phyloP scores from a whole-genome alignment of 768 basidiomycete species.

The Vishniacozyma victoriae region DNA sequence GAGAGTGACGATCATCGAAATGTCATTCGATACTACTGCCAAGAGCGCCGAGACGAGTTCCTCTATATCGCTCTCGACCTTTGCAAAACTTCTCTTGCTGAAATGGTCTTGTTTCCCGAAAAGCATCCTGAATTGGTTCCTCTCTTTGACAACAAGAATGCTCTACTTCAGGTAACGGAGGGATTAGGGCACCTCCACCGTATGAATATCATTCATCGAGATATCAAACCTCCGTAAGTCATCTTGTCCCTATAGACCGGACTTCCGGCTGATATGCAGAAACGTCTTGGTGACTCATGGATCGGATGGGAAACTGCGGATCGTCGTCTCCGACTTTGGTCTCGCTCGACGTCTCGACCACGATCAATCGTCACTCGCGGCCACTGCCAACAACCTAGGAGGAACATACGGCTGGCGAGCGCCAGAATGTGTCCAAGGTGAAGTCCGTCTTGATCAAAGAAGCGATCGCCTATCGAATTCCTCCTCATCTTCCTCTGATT shows the following conservation, averaged over 20 bases:
- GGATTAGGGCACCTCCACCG: slow-evolving; percentile 86
- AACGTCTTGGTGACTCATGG: slow-evolving; percentile 83
- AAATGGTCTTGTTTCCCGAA: slow-evolving; percentile 57
- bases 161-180: slow-evolving; percentile 74
- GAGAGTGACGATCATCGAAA: slow-evolving; percentile 98
- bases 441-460: slow-evolving; percentile 80
- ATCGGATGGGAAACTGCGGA: slow-evolving; percentile 52
- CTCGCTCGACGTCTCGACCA: slow-evolving; percentile 90
- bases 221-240: slow-evolving; percentile 82
- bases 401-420: slow-evolving; percentile 98
- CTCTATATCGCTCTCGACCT: slow-evolving; percentile 96
- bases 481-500: slow-evolving; percentile 16
- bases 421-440: slow-evolving; percentile 88
- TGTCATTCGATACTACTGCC: slow-evolving; percentile 87
- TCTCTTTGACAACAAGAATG: slow-evolving; percentile 78
- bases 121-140: slow-evolving; percentile 54
- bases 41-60: slow-evolving; percentile 87
- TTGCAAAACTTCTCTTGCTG: slow-evolving; percentile 45
- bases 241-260: not conserved
- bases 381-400: slow-evolving; percentile 76
- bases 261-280: slow-evolving; percentile 17
- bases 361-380: slow-evolving; percentile 93
- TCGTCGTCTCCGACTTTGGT: slow-evolving; percentile 77
- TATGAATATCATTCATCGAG: slow-evolving; percentile 92
- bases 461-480: slow-evolving; percentile 43